Evolutionary conservation across 2,329 filamentous ascomycete species (phyloP).

Genomic region (Fusarium camptoceras): DNA sequence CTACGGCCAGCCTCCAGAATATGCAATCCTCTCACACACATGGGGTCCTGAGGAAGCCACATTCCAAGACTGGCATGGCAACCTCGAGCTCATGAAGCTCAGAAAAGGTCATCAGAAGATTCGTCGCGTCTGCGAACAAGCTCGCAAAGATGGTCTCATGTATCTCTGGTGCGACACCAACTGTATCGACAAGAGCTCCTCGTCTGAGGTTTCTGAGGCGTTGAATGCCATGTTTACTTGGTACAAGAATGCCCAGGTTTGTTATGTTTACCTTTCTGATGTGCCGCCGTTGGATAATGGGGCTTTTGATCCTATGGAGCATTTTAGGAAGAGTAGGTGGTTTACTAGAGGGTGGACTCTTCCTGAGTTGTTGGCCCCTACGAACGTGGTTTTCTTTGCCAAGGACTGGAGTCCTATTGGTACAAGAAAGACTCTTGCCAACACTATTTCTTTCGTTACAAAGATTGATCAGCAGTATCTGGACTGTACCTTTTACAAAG

Average conservation of each 20-base stretch:
- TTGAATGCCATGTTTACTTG: slow-evolving; percentile 27
- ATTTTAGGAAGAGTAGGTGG: slow-evolving; percentile 20
- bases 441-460: slow-evolving; percentile 19
- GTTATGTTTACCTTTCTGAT: slow-evolving; percentile 13
- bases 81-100: slow-evolving; percentile 28
- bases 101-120: slow-evolving; percentile 29
- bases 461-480: slow-evolving; percentile 31
- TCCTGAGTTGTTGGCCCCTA: slow-evolving; percentile 23
- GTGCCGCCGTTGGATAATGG: slow-evolving; percentile 1
- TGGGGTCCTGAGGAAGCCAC: slow-evolving; percentile 47
- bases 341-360: slow-evolving; percentile 26
- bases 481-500: slow-evolving; percentile 25
- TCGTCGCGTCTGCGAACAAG: slow-evolving; percentile 22
- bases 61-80: slow-evolving; percentile 36
- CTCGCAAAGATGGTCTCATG: slow-evolving; percentile 24
- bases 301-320: slow-evolving; percentile 18
- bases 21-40: slow-evolving; percentile 51
- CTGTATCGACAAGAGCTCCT: slow-evolving; percentile 34
- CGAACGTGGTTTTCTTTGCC: slow-evolving; percentile 20
- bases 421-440: slow-evolving; percentile 17
- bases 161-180: slow-evolving; percentile 33
- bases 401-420: slow-evolving; percentile 25
- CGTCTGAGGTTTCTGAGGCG: slow-evolving; percentile 24
- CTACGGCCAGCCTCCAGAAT: slow-evolving; percentile 44
- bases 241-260: slow-evolving; percentile 26